Base-by-base conservation (phyloP, 179 eudicot species). In the Vitellaria paradoxa region DNA sequence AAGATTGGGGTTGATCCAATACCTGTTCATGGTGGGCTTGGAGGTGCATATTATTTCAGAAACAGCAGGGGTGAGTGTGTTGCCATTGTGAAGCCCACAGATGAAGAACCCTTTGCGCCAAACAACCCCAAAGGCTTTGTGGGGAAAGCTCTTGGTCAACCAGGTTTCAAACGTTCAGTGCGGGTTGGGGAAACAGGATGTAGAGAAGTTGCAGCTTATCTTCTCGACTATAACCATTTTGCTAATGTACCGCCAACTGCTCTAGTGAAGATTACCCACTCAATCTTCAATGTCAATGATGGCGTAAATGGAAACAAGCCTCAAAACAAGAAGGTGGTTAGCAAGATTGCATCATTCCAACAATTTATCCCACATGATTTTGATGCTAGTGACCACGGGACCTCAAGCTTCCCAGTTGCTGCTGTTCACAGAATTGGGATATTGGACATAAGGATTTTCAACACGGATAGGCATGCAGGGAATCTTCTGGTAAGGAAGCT, bases 61-160 rank as follows among this genome's bases (percentile, higher is more conserved):
- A 85, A 84, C 60, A 80, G 76, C n/a, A 60, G 63, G 45, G 89
- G 91, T 18, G 91, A 84, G 75, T 78, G 81, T 72, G 84, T 83
- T 70, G 91, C 93, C 65, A 90, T 90, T 49, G 78, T 90, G 73
- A 90, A 88, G 80, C 91, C 93, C 42, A 90, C 93, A 0, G 93
- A 88, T 75, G 93, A 90, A 74, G 93, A 90, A 47, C 93, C 90
- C 71, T 84, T 90, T 85, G 93, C 93, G 3, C 93, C 93, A 14
- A 88, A 90, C 77, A 90, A 88, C 67, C 91, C 91, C 0, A 90
- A 90, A 65, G 93, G 93, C 62, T 86, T 88, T 47, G 83, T 86
- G 64, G 93, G 93, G 10, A 85, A 85, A 82, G 83, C 91, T 63
- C 88, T 90, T 24, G 93, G 93, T 5, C 88, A 85, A 64, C 90